These are phyloP conservation scores for Cornus florida DNA, from an alignment of 148 eudicot species.

Conservation along the genomic window DNA sequence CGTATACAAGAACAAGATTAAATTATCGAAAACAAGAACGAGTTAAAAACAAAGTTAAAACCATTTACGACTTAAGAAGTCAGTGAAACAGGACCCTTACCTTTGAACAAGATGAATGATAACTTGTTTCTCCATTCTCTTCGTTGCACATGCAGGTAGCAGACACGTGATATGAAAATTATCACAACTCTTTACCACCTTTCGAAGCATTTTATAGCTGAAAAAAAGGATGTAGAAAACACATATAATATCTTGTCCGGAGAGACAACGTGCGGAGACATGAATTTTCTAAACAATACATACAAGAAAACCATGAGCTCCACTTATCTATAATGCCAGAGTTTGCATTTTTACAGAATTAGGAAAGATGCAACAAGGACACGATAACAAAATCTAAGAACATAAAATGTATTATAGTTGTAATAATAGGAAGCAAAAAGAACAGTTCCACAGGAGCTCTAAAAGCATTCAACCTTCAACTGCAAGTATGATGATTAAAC, in stretches of 20 bases:
- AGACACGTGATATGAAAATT: too few species aligned
- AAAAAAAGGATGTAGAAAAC: too few species aligned
- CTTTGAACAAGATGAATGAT: background rate
- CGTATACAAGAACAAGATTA: background rate
- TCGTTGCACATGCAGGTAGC: background rate
- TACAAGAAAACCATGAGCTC: background rate
- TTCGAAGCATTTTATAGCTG: too few species aligned
- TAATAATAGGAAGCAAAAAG: background rate
- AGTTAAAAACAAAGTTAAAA: background rate
- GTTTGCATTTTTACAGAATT: background rate
- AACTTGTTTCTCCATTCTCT: too few species aligned
- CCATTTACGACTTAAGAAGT: background rate
- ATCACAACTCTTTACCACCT: background rate
- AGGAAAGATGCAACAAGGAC: background rate
- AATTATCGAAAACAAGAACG: background rate
- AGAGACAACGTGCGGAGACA: too few species aligned
- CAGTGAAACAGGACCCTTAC: background rate
- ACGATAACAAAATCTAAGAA: background rate
- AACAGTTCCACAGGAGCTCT: constrained; percentile 2
- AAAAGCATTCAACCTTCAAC: background rate
- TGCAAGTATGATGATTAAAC: background rate
- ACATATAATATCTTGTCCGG: background rate
- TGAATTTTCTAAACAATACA: background rate
- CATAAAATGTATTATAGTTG: background rate
- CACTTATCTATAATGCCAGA: background rate